Evolutionary conservation across 129 eudicot genomes (phyloP).

Genomic region (Artemisia tridentata): DNA sequence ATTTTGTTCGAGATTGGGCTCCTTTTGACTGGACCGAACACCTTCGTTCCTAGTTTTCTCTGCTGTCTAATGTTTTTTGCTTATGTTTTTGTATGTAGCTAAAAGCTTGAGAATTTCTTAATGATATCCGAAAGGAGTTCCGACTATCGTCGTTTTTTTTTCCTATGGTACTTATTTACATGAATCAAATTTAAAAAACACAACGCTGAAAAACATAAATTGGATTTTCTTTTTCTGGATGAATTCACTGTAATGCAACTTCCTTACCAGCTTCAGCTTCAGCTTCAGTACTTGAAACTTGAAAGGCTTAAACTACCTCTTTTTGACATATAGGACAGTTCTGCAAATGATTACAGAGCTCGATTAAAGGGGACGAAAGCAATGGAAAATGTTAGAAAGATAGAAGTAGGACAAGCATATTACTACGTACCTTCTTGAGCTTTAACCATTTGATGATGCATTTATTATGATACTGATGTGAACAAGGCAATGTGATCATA

Average conservation of each 20-base stretch:
- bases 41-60: conserved; percentile 26
- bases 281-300: conserved; percentile 22
- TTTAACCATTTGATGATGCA: conserved; percentile 66
- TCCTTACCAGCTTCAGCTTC: not conserved
- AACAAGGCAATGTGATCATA: conserved; percentile 62
- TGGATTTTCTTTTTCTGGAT: not conserved
- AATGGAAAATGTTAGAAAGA: not conserved
- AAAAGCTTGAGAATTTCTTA: too few relatives aligned
- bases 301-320: conserved; percentile 44
- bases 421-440: conserved; percentile 61
- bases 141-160: not conserved
- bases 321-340: conserved; percentile 66
- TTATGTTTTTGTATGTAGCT: not conserved
- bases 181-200: not conserved
- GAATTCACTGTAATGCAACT: conserved; percentile 4
- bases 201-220: conserved; percentile 9
- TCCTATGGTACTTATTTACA: conserved; percentile 15
- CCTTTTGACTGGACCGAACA: conserved; percentile 93
- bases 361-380: not conserved
- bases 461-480: conserved; percentile 59
- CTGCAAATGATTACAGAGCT: conserved; percentile 32
- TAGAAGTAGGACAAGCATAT: not conserved
- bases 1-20: conserved; percentile 59
- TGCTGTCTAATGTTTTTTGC: not conserved
- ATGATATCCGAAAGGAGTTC: too few relatives aligned